phyloP scores from a whole-genome alignment of 1,284 basidiomycete species.

The Boletus smithii region DNA sequence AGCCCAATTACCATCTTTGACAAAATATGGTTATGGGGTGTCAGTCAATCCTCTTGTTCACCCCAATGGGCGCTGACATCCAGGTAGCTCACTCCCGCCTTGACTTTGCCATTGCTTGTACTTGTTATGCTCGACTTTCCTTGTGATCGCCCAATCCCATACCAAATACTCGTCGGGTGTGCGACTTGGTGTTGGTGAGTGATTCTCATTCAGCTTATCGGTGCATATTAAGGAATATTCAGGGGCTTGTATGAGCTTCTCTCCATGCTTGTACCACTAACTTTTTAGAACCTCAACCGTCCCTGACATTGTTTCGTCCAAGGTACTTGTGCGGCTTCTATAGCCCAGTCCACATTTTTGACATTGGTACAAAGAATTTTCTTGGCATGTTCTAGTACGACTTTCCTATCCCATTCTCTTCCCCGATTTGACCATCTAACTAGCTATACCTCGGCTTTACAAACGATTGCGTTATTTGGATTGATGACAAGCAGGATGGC shows the following conservation, averaged over 20 bases:
- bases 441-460: constrained; percentile 57
- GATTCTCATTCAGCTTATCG: constrained; percentile 5
- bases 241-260: constrained; percentile 53
- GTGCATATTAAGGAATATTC: constrained; percentile 9
- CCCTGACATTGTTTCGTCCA: constrained; percentile 13
- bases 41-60: constrained; percentile 30
- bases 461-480: constrained; percentile 76
- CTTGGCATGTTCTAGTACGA: constrained; percentile 63
- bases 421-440: constrained; percentile 3
- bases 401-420: constrained; percentile 12
- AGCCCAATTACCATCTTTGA: constrained; percentile 47
- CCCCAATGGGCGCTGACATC: constrained; percentile 36
- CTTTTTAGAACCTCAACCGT: background rate
- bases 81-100: constrained; percentile 41
- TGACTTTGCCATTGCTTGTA: constrained; percentile 42
- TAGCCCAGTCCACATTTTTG: constrained; percentile 29
- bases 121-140: constrained; percentile 72
- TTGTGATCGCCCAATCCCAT: constrained; percentile 52
- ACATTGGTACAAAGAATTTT: constrained; percentile 54
- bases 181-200: constrained; percentile 60
- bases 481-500: constrained; percentile 66
- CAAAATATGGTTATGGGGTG: constrained; percentile 61
- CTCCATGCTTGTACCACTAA: constrained; percentile 46
- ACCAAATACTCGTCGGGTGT: constrained; percentile 54
- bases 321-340: constrained; percentile 61